Evolutionary conservation across 2,329 filamentous ascomycete species (phyloP).

Genomic region (Microsporum canis): DNA sequence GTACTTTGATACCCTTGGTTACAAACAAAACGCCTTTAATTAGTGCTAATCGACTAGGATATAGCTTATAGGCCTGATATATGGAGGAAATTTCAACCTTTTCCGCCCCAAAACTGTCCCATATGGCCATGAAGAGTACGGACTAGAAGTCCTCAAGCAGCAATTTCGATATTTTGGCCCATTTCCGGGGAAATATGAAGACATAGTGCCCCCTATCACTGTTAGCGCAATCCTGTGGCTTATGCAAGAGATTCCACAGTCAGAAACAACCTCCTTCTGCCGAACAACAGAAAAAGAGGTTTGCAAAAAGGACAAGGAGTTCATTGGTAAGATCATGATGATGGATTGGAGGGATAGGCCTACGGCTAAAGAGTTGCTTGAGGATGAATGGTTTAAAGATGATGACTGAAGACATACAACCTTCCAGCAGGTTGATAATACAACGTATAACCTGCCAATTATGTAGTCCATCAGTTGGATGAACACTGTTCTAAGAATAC

Average conservation of each 20-base stretch:
- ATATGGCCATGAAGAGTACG: slow-evolving; percentile 10
- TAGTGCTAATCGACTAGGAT: neutral
- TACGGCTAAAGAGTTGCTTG: slow-evolving; percentile 21
- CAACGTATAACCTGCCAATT: neutral
- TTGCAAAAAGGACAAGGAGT: slow-evolving; percentile 23
- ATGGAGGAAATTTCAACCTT: slow-evolving; percentile 8
- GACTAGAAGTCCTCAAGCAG: slow-evolving; percentile 7
- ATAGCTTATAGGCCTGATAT: slow-evolving; percentile 12
- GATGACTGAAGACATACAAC: neutral
- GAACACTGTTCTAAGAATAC: neutral
- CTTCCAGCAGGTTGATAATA: neutral
- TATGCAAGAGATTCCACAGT: slow-evolving; percentile 13
- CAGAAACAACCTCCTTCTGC: slow-evolving; percentile 20
- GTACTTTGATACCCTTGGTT: neutral
- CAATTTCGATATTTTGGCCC: slow-evolving; percentile 9
- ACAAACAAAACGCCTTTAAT: neutral
- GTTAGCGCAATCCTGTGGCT: slow-evolving; percentile 8
- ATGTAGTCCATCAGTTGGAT: neutral
- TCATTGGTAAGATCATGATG: slow-evolving; percentile 36
- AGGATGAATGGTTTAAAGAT: neutral
- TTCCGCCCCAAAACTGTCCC: slow-evolving; percentile 6
- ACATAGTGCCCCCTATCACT: slow-evolving; percentile 13
- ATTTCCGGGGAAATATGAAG: slow-evolving; percentile 13
- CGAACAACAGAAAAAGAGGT: slow-evolving; percentile 21
- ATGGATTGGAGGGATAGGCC: slow-evolving; percentile 34